Base-by-base conservation (phyloP, 140 eudicot species). In the Oenanthe javanica region DNA sequence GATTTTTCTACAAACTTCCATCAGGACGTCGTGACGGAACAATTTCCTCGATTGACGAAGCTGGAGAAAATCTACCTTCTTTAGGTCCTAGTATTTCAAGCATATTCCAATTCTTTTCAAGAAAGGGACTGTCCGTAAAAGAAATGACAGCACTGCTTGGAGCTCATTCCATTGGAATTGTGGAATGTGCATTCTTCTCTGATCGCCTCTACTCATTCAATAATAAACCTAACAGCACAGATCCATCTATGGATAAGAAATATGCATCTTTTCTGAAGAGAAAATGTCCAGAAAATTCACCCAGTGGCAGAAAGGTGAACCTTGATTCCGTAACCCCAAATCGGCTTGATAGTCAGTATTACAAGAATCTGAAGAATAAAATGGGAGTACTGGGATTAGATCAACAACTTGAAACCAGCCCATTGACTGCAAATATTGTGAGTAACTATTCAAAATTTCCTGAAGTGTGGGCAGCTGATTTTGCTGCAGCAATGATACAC, bases 281-380 rank as follows among this genome's bases (percentile, higher is more conserved):
- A 74, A 74, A 73, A 23, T 73, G 77, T 40, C 77, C 57, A 38
- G 7, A 9, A 8, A 74, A 74, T 46, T 72, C 77, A 70, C 1
- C 11, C 23, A 9, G 50, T 5, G 27, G 50, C 4, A 55, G 9
- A 18, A 18, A 18, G 57, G 77, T 73, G 77, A 73, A 73, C 27
- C 77, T 73, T 73, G 59, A n/a, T n/a, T 19, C 3, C 4, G 21
- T 74, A 9, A 74, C 77, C 42, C 77, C 77, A 11, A 9, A 74
- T 23, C 77, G 43, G 9, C 77, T 74, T 9, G 77, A 74, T 46
- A 74, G 27, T n/a, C 77, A 74, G 38, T 74, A 6, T n/a, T 74
- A 74, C 77, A 74, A n/a, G 77, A 74, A 74, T n/a, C 23, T 74
- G 77, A 74, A 74, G 77, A 74, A 74, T 11, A 74, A 74, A 10